phyloP scores from a whole-genome alignment of 2,329 filamentous ascomycete genomes.

The Emmonsia crescens region DNA sequence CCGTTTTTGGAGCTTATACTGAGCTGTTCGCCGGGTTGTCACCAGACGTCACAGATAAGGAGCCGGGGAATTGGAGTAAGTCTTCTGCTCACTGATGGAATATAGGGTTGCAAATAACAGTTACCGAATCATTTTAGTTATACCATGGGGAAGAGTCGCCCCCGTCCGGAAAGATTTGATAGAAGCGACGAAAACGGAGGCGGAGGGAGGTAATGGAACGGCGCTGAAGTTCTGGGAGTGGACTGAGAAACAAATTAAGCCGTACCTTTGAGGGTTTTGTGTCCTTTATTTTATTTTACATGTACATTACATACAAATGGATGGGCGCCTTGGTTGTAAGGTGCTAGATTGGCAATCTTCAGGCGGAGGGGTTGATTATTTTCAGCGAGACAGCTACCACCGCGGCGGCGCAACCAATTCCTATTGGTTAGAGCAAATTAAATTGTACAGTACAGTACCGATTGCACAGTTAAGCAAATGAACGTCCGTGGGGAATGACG shows the following conservation, averaged over 20 bases:
- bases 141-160: constrained; percentile 13
- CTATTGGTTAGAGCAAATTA: too few species aligned
- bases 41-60: constrained; percentile 32
- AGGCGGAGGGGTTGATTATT: too few species aligned
- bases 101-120: not conserved
- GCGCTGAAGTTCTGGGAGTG: constrained; percentile 31
- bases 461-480: too few species aligned
- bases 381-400: too few species aligned
- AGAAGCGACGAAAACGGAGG: constrained; percentile 13
- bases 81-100: not conserved
- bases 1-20: constrained; percentile 37
- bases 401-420: too few species aligned
- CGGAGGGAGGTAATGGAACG: constrained; percentile 21
- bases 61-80: constrained; percentile 13
- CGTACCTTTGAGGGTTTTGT: constrained; percentile 4
- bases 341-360: not conserved
- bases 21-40: constrained; percentile 39
- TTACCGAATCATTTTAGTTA: constrained; percentile 9
- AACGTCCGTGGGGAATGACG: not conserved
- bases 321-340: not conserved
- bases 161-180: constrained; percentile 13
- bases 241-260: constrained; percentile 28
- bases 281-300: too few species aligned
- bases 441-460: too few species aligned
- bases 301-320: not conserved